Conservation (phyloP, 495 filamentous ascomycete species). For the Staphylotrichum longicolle region DNA sequence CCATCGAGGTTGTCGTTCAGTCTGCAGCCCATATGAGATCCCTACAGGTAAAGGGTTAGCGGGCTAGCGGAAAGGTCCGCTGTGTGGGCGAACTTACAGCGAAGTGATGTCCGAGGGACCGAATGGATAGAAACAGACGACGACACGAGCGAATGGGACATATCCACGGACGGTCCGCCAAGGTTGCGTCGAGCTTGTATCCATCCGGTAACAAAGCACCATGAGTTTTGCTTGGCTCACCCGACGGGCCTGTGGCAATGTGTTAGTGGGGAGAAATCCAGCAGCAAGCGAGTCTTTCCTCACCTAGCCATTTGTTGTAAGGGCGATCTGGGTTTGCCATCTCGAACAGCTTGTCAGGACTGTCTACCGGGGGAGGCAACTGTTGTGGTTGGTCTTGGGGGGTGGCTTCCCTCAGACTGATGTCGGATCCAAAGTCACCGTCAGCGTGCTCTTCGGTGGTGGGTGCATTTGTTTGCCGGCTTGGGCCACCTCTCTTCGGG, state of each 20-base stretch:
- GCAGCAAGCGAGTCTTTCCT: not conserved
- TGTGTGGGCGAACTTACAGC: not conserved
- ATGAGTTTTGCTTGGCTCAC: not conserved
- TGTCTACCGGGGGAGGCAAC: no score
- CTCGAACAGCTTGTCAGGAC: not conserved
- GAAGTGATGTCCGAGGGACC: slow-evolving; percentile 26
- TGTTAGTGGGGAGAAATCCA: not conserved
- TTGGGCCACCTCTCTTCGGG: slow-evolving; percentile 1
- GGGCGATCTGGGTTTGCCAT: slow-evolving; percentile 24
- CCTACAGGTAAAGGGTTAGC: not conserved
- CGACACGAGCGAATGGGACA: slow-evolving; percentile 28
- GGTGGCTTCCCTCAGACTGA: no score
- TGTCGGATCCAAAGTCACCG: not conserved
- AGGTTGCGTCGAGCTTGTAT: slow-evolving; percentile 15
- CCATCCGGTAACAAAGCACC: slow-evolving; percentile 21
- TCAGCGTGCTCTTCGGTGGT: not conserved
- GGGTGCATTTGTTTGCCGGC: not conserved
- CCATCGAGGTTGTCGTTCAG: slow-evolving; percentile 30
- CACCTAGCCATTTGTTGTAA: slow-evolving; percentile 24
- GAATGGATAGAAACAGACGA: slow-evolving; percentile 2
- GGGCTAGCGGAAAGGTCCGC: not conserved
- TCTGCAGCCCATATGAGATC: slow-evolving; percentile 4
- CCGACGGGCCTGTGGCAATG: slow-evolving; percentile 8
- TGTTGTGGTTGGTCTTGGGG: no score
- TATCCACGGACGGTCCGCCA: slow-evolving; percentile 25